Evolutionary conservation across 2,329 filamentous ascomycete genomes (phyloP).

Genomic region (Chaetomium olivaceum): DNA sequence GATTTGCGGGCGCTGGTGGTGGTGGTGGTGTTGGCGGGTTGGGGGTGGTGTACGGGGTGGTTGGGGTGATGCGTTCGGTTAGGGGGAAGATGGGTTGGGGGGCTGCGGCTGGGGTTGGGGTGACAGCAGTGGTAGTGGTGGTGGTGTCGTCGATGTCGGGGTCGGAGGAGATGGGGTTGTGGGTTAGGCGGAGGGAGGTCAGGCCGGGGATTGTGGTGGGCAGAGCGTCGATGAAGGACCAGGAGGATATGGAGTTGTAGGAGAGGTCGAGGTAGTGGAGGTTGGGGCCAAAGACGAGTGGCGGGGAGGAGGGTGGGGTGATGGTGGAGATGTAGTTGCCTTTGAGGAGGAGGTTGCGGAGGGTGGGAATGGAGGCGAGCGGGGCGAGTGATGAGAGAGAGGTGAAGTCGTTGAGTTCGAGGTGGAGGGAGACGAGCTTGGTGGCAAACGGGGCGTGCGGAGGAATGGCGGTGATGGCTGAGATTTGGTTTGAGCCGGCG

Average conservation of each 20-base stretch:
- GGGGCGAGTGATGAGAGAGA: conserved; percentile 56
- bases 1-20: conserved; percentile 47
- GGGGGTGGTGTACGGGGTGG: not conserved
- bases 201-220: conserved; percentile 70
- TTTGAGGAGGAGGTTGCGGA: conserved; percentile 70
- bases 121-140: conserved; percentile 28
- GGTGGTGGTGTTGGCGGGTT: conserved; percentile 20
- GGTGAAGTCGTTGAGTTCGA: conserved; percentile 72
- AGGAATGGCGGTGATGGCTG: conserved; percentile 46
- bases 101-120: conserved; percentile 4
- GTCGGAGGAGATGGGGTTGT: conserved; percentile 79
- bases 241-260: conserved; percentile 67
- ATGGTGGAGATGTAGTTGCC: conserved; percentile 66
- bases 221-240: conserved; percentile 73
- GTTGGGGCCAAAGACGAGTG: conserved; percentile 53
- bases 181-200: conserved; percentile 72
- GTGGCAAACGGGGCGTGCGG: conserved; percentile 46
- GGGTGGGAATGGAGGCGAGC: conserved; percentile 51
- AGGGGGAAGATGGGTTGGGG: conserved; percentile 19
- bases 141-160: conserved; percentile 38
- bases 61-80: conserved; percentile 14
- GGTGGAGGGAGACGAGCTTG: conserved; percentile 62
- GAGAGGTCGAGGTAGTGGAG: conserved; percentile 72
- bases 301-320: conserved; percentile 39
- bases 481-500: conserved; percentile 60